Conservation (phyloP, 768 basidiomycete genomes). For the Macrocybe gigantea region DNA sequence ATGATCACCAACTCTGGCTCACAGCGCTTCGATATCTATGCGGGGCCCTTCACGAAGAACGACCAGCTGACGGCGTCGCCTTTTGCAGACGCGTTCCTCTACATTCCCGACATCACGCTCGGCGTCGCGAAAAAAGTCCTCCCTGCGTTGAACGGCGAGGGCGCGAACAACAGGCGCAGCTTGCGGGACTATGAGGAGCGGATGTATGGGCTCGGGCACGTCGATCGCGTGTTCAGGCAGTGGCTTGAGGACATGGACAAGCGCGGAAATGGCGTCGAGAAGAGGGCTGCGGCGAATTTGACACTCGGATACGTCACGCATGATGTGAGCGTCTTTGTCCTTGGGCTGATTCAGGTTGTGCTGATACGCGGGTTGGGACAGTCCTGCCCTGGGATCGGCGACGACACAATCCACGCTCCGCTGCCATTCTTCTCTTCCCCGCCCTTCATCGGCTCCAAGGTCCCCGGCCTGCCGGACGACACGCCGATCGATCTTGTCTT, state of each 20-base stretch:
- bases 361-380: slow-evolving; percentile 12
- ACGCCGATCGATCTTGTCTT: slow-evolving; percentile 71
- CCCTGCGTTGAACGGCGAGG: slow-evolving; percentile 42
- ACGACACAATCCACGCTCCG: slow-evolving; percentile 63
- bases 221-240: slow-evolving; percentile 40
- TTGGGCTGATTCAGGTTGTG: neutral
- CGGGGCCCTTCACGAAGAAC: slow-evolving; percentile 72
- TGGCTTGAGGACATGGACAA: slow-evolving; percentile 59
- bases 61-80: slow-evolving; percentile 76
- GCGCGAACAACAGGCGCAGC: slow-evolving; percentile 30
- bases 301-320: slow-evolving; percentile 73
- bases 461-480: slow-evolving; percentile 43
- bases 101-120: slow-evolving; percentile 48
- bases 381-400: slow-evolving; percentile 72
- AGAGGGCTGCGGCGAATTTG: slow-evolving; percentile 40
- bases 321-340: slow-evolving; percentile 38
- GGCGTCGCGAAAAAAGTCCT: slow-evolving; percentile 49
- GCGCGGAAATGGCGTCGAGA: slow-evolving; percentile 25
- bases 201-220: slow-evolving; percentile 42
- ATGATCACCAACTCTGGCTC: slow-evolving; percentile 62
- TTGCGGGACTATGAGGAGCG: slow-evolving; percentile 24
- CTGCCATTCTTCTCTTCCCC: slow-evolving; percentile 50
- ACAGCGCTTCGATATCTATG: slow-evolving; percentile 61
- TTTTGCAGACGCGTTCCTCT: slow-evolving; percentile 60
- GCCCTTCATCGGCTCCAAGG: slow-evolving; percentile 51